Evolutionary conservation across 805 yeast species (phyloP).

Genomic region (Zygosaccharomyces lentus): DNA sequence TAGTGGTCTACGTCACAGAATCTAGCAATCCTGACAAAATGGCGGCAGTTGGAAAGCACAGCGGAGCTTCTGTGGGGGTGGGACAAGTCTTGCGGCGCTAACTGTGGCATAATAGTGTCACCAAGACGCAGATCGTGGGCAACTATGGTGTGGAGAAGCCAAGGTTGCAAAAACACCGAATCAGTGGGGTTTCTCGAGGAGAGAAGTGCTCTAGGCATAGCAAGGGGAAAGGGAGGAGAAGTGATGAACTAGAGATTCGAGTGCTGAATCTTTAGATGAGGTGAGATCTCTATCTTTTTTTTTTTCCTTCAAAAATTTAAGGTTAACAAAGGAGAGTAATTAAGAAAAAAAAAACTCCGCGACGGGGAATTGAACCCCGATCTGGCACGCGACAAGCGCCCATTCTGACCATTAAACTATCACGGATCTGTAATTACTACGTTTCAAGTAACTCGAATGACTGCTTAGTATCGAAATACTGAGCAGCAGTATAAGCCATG

Average conservation of each 20-base stretch:
- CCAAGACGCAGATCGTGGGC: constrained; percentile 7
- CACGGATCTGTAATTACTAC: constrained; percentile 16
- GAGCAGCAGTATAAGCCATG: no score
- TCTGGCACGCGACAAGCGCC: constrained; percentile 30
- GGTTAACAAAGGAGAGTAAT: no score
- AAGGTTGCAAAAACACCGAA: constrained; percentile 23
- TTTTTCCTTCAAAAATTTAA: no score
- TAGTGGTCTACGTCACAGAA: constrained; percentile 23
- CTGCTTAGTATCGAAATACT: no score
- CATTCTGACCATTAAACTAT: constrained; percentile 31
- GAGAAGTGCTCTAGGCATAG: constrained; percentile 22
- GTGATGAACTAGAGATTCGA: not conserved
- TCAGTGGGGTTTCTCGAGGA: constrained; percentile 19
- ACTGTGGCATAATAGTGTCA: constrained; percentile 13
- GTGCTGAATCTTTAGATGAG: not conserved
- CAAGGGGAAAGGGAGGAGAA: not conserved
- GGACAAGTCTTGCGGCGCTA: constrained; percentile 10
- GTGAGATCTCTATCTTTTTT: not conserved
- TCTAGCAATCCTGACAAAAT: constrained; percentile 24
- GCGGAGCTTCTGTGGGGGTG: constrained; percentile 10
- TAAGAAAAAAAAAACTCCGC: constrained; percentile 25
- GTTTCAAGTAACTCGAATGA: no score
- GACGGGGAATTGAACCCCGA: constrained; percentile 31
- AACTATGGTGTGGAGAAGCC: constrained; percentile 19
- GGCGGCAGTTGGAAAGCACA: constrained; percentile 14